Conservation (phyloP, 176 grass and related monocot genomes). For the Oropetium thomaeum region DNA sequence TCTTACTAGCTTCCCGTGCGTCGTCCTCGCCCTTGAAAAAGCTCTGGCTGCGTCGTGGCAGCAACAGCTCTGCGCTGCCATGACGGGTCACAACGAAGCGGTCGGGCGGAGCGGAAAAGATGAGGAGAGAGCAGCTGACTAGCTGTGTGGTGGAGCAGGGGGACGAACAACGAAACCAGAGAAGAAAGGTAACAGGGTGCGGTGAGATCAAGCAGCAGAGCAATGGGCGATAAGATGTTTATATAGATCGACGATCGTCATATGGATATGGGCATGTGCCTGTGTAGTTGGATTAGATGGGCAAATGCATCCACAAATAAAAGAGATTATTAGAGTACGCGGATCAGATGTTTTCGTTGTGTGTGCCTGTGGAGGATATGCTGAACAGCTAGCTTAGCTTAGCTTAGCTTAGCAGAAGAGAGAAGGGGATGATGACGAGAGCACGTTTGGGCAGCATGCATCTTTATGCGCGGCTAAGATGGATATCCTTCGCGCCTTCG, state of each 20-base stretch:
- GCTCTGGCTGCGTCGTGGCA: background rate
- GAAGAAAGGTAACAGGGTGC: background rate
- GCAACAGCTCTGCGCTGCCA: background rate
- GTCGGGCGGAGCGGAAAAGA: background rate
- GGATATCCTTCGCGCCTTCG: no score
- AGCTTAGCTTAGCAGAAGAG: background rate
- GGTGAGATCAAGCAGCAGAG: background rate
- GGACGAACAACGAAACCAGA: background rate
- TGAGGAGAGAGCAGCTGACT: background rate
- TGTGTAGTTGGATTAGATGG: no score
- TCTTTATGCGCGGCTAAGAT: no score
- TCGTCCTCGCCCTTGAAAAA: background rate
- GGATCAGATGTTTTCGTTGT: background rate
- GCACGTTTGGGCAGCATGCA: background rate
- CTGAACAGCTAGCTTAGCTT: background rate
- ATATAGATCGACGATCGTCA: slow-evolving; percentile 2
- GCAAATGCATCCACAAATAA: no score
- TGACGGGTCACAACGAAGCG: background rate
- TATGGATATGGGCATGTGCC: no score
- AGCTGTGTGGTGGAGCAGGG: background rate
- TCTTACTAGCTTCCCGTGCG: background rate
- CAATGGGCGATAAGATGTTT: background rate
- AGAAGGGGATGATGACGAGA: background rate
- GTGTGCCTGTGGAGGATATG: background rate
- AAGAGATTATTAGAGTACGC: background rate